phyloP scores from a whole-genome alignment of 257 asterid species.

The Cinchona pubescens region DNA sequence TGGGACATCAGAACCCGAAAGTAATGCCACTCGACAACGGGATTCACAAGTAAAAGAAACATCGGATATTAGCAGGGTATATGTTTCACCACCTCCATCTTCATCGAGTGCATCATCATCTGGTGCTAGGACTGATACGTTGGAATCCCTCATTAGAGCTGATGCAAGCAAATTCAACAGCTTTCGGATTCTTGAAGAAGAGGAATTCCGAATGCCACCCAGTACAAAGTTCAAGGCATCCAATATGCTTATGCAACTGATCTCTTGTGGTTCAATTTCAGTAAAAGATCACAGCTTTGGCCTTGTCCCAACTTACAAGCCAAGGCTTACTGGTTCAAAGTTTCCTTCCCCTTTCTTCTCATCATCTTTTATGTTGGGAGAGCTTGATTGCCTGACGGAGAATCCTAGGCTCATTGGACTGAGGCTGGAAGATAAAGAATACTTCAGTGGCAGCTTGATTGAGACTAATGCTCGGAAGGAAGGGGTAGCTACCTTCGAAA shows the following conservation, averaged over 20 bases:
- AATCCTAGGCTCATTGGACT: slow-evolving; percentile 61
- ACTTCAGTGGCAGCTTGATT: slow-evolving; percentile 85
- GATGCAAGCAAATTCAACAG: slow-evolving; percentile 76
- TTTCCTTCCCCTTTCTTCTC: slow-evolving; percentile 77
- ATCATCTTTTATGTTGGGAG: slow-evolving; percentile 68
- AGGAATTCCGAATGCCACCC: slow-evolving; percentile 50
- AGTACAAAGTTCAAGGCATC: slow-evolving; percentile 71
- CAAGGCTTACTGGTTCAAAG: slow-evolving; percentile 75
- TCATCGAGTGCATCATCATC: slow-evolving; percentile 72
- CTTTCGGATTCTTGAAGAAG: slow-evolving; percentile 73
- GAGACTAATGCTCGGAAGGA: slow-evolving; percentile 70
- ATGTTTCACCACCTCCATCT: slow-evolving; percentile 70
- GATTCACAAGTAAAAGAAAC: slow-evolving; percentile 39
- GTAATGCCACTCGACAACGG: slow-evolving; percentile 24
- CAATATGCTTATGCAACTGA: slow-evolving; percentile 79
- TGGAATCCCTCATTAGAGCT: slow-evolving; percentile 84
- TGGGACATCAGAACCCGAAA: slow-evolving; percentile 38
- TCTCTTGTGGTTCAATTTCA: slow-evolving; percentile 87
- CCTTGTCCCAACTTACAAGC: slow-evolving; percentile 71
- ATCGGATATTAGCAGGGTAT: slow-evolving; percentile 48
- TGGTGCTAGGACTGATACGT: slow-evolving; percentile 70
- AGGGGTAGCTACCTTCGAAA: slow-evolving; percentile 56
- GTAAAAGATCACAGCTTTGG: slow-evolving; percentile 91
- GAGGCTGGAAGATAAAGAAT: slow-evolving; percentile 79
- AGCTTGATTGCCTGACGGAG: slow-evolving; percentile 65